These are phyloP conservation scores for Spergularia bocconei DNA, from an alignment of 148 eudicot species.

Conservation along the genomic window DNA sequence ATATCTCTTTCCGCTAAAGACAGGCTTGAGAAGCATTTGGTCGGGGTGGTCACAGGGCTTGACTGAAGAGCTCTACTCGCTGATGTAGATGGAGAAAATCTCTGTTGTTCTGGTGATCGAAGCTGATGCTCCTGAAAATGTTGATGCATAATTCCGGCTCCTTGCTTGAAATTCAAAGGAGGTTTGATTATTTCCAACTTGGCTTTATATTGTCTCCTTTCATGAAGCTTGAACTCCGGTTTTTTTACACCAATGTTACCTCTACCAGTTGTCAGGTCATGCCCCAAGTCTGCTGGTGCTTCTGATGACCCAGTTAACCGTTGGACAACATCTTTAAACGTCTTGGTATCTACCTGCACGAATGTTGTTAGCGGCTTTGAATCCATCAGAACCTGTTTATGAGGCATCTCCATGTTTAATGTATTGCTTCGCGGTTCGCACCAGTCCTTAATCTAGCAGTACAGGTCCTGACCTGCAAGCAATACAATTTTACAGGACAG, in stretches of 20 bases:
- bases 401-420: conserved; percentile 24
- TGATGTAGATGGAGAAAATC: conserved; percentile 21
- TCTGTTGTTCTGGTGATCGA: conserved; percentile 19
- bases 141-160: conserved; percentile 13
- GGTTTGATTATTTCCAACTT: conserved; percentile 40
- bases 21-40: conserved; percentile 31
- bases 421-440: background rate
- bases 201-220: conserved; percentile 36
- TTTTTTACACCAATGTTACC: conserved; percentile 26
- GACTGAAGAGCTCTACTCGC: conserved; percentile 12
- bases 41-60: conserved; percentile 34
- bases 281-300: background rate
- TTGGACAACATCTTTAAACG: conserved; percentile 43
- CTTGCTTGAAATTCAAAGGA: conserved; percentile 18
- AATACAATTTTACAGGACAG: conserved; percentile 6
- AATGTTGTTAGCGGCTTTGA: conserved; percentile 33
- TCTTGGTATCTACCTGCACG: conserved; percentile 32
- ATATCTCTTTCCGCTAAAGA: conserved; percentile 25
- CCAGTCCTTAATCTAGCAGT: conserved; percentile 3
- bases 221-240: conserved; percentile 38
- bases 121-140: conserved; percentile 13
- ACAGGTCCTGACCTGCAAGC: conserved; percentile 12
- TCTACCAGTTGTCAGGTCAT: conserved; percentile 16
- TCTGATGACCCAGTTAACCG: conserved; percentile 37
- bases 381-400: conserved; percentile 13